These are phyloP conservation scores for Panicum miliaceum DNA, from an alignment of 176 grass and related monocot genomes.

Conservation along the genomic window DNA sequence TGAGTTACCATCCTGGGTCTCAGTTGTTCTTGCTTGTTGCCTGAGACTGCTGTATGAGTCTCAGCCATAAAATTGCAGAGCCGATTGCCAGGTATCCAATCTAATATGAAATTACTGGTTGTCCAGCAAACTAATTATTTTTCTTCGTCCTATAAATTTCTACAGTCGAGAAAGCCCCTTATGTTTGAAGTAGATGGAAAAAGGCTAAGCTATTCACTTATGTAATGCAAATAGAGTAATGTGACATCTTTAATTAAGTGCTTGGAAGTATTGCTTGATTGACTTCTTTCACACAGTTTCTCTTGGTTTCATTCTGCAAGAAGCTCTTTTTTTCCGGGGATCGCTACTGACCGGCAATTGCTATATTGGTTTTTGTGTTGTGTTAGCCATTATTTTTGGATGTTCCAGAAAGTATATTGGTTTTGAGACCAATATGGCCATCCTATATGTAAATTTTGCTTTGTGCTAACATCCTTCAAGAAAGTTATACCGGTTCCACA, in stretches of 20 bases:
- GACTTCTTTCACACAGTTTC: background rate
- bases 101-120: background rate
- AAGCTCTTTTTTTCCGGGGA: background rate
- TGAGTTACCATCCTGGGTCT: background rate
- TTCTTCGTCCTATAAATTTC: background rate
- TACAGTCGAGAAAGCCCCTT: background rate
- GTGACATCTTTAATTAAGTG: background rate
- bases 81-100: background rate
- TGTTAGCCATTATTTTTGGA: slow-evolving; percentile 1
- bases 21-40: background rate
- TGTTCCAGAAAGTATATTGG: background rate
- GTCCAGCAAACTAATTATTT: background rate
- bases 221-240: background rate
- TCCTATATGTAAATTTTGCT: background rate
- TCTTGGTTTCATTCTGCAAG: slow-evolving; percentile 1
- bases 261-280: background rate
- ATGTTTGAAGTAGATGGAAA: background rate
- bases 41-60: background rate
- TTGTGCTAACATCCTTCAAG: background rate
- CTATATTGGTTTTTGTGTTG: background rate
- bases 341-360: background rate
- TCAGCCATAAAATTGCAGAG: background rate
- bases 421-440: background rate
- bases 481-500: slow-evolving; percentile 19
- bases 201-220: background rate